Conservation (phyloP, 306 rosid species). For the Alnus rubra region DNA sequence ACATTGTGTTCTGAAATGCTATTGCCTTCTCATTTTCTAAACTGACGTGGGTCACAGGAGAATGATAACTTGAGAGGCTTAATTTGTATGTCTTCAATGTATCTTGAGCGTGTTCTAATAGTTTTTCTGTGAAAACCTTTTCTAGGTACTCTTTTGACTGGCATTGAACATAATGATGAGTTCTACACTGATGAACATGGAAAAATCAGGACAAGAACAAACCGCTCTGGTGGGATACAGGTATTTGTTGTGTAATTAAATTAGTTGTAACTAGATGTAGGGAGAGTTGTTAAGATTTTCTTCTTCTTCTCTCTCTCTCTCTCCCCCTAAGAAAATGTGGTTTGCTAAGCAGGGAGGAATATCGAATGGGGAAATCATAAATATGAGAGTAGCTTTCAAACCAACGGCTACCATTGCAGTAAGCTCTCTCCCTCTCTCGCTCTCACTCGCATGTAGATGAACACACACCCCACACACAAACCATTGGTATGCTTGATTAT, state of each 20-base stretch:
- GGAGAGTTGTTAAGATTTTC: neutral
- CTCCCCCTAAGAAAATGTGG: conserved; percentile 4
- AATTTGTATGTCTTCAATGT: conserved; percentile 21
- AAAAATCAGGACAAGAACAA: conserved; percentile 75
- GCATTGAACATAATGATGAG: conserved; percentile 95
- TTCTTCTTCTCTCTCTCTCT: conserved; percentile 4
- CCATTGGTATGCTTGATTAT: neutral
- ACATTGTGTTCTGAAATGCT: neutral
- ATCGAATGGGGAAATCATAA: conserved; percentile 94
- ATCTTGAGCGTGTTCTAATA: conserved; percentile 22
- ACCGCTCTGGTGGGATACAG: conserved; percentile 98
- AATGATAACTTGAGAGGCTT: conserved; percentile 12
- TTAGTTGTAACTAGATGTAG: conserved; percentile 19
- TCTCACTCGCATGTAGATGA: neutral
- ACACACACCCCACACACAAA: neutral
- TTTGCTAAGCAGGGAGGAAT: conserved; percentile 77
- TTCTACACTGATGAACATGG: conserved; percentile 72
- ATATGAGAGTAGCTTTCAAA: conserved; percentile 95
- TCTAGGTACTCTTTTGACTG: conserved; percentile 86
- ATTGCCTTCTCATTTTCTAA: conserved; percentile 27
- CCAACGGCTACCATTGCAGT: conserved; percentile 93
- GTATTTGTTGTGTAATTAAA: conserved; percentile 36
- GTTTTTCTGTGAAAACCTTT: conserved; percentile 23
- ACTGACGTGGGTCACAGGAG: conserved; percentile 20
- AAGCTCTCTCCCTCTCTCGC: conserved; percentile 40